These are phyloP conservation scores for Picocystis sp. DNA, from an alignment of 163 green algal species.

Conservation along the genomic window DNA sequence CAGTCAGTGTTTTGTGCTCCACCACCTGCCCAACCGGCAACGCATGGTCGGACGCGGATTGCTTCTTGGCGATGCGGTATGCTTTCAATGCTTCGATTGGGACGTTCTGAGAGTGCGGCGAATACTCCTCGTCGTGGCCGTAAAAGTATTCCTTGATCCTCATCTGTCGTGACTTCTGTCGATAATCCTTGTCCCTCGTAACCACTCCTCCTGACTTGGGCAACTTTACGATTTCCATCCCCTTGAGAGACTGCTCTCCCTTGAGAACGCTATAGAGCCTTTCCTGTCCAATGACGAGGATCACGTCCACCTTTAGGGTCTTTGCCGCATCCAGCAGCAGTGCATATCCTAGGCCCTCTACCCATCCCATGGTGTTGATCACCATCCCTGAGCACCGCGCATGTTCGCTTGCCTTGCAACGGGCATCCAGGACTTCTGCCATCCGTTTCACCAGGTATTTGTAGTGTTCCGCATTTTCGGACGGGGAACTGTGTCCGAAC, in stretches of 20 bases:
- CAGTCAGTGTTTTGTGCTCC: conserved; percentile 52
- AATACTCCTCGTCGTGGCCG: conserved; percentile 37
- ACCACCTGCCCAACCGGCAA: conserved; percentile 56
- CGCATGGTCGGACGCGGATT: conserved; percentile 50
- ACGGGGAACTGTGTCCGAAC: conserved; percentile 29
- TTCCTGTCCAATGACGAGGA: conserved; percentile 29
- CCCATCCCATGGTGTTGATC: conserved; percentile 90
- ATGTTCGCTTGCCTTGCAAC: conserved; percentile 12
- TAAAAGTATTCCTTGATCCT: conserved; percentile 85
- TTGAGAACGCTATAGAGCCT: conserved; percentile 57
- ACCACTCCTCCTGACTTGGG: conserved; percentile 67
- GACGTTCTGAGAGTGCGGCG: conserved; percentile 39
- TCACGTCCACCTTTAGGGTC: conserved; percentile 31
- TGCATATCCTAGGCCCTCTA: conserved; percentile 77
- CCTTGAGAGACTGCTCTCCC: conserved; percentile 7
- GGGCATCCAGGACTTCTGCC: conserved; percentile 42
- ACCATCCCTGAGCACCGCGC: conserved; percentile 39
- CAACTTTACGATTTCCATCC: conserved; percentile 43
- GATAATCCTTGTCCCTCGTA: conserved; percentile 33
- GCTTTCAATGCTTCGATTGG: conserved; percentile 43
- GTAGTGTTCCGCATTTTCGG: conserved; percentile 48
- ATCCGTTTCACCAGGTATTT: conserved; percentile 53
- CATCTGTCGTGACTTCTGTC: conserved; percentile 27
- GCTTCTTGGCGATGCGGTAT: conserved; percentile 57
- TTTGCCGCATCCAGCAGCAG: conserved; percentile 64